Evolutionary conservation across 1,139 yeast genomes (phyloP).

Genomic region (Saccharomyces hybrid): DNA sequence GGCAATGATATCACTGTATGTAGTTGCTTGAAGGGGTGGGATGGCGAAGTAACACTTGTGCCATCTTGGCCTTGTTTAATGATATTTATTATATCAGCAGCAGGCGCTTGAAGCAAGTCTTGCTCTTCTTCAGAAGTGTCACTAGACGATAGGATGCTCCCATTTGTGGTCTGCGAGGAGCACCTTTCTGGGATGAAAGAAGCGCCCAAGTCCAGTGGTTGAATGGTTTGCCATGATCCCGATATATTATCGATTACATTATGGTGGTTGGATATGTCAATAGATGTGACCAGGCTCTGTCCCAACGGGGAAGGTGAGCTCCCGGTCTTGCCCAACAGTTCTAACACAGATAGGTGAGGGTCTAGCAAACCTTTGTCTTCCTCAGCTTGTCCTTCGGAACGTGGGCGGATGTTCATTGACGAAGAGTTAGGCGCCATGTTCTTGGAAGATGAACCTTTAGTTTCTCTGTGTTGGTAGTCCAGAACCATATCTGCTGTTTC

Average conservation of each 20-base stretch:
- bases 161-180: slow-evolving; percentile 16
- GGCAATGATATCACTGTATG: slow-evolving; percentile 3
- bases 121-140: slow-evolving; percentile 30
- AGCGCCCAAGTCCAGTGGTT: slow-evolving; percentile 15
- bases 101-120: background rate
- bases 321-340: slow-evolving; percentile 13
- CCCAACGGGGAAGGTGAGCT: slow-evolving; percentile 4
- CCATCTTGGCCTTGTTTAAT: background rate
- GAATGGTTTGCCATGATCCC: slow-evolving; percentile 29
- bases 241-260: slow-evolving; percentile 13
- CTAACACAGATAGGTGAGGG: slow-evolving; percentile 29
- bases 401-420: background rate
- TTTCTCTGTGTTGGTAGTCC: background rate
- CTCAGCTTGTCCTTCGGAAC: background rate
- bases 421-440: background rate
- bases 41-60: background rate
- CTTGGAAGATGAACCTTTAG: background rate
- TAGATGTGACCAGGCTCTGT: background rate
- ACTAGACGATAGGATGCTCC: slow-evolving; percentile 26
- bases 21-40: background rate
- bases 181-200: slow-evolving; percentile 13
- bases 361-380: slow-evolving; percentile 19
- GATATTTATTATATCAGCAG: background rate
- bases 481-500: background rate
- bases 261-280: slow-evolving; percentile 3